Conservation (phyloP, 1,284 basidiomycete species). For the Macrocystidia cucumis region DNA sequence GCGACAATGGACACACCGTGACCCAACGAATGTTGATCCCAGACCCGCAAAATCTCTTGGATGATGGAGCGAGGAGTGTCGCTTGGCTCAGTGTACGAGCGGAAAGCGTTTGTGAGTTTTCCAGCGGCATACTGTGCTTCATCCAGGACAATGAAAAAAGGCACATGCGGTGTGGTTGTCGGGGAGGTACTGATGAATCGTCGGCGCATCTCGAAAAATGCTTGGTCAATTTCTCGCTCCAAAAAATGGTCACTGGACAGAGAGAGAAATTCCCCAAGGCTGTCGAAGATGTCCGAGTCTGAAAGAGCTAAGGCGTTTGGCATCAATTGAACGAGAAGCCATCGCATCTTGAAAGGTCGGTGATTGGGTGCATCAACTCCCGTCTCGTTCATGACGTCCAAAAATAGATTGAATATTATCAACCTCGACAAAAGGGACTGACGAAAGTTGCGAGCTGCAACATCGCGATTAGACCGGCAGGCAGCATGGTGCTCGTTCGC, state of each 20-base stretch:
- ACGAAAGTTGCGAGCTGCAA: constrained; percentile 25
- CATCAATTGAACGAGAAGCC: constrained; percentile 31
- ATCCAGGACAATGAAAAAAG: constrained; percentile 31
- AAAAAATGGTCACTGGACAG: constrained; percentile 19
- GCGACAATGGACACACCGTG: constrained; percentile 32
- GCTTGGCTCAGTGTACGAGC: constrained; percentile 25
- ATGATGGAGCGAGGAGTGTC: constrained; percentile 26
- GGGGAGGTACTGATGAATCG: too few species aligned
- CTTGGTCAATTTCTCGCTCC: too few species aligned
- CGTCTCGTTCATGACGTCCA: constrained; percentile 20
- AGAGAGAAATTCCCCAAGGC: constrained; percentile 22
- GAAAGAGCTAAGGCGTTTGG: constrained; percentile 25
- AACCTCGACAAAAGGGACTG: constrained; percentile 28
- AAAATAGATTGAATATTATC: constrained; percentile 26
- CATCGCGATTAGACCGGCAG: constrained; percentile 24
- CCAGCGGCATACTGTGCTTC: constrained; percentile 33
- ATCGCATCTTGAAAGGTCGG: constrained; percentile 19
- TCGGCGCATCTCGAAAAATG: too few species aligned
- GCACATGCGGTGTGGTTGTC: too few species aligned
- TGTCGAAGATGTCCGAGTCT: constrained; percentile 30
- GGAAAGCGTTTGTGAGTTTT: constrained; percentile 24
- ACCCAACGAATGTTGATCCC: constrained; percentile 25
- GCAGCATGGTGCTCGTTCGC: constrained; percentile 19
- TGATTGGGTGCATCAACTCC: constrained; percentile 8
- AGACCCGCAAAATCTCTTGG: constrained; percentile 30